Evolutionary conservation across 2,329 filamentous ascomycete genomes (phyloP), one percentile per base, ranked within the genome.

Genomic region (Hymenoscyphus repandus): DNA sequence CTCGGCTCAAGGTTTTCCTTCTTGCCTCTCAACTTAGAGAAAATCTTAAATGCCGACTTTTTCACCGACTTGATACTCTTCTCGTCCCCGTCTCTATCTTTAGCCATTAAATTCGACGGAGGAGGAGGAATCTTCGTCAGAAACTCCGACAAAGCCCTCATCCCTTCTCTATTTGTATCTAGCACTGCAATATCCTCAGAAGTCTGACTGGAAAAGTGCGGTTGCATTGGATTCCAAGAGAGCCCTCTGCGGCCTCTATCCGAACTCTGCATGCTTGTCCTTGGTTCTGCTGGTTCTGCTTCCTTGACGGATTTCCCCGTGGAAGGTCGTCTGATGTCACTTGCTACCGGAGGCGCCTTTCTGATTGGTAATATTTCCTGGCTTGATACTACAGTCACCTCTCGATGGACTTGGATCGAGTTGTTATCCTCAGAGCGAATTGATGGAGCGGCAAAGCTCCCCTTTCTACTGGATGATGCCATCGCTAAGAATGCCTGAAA

Each of bases 21-120:
- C 34, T 47, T 47, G 10, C 12, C 18, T 7, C 34, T 34, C 45
- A 38, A 64, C 32, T 62, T 69, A 31, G 64, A 58, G 38, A 77
- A 66, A 12, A 72, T 66, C 57, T 66, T 74, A 45, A 79, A 65
- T 39, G 67, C 69, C 40, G 66, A 64, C 70, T 71, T 75, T 58
- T 65, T 69, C 3, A 50, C 1, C 69, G 48, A 70, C 18, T 66
- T 68, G 34, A 62, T 59, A 32, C 68, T 64, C 27, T 64, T 52
- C 10, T 17, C 11, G 6, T 45, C 47, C 12, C 44, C 39, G 4
- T 43, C 17, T 9, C 7, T 9, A 39, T 30, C 3, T 2, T 31
- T 13, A 6, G 32, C 10, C 33, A 43, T 45, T 9, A 42, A 10
- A 38, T 43, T 49, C 9, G 47, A 44, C 4, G 18, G 18, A 18